Conservation (phyloP, 371 early-diverging fungal species). For the Syncephalastrum sp. region DNA sequence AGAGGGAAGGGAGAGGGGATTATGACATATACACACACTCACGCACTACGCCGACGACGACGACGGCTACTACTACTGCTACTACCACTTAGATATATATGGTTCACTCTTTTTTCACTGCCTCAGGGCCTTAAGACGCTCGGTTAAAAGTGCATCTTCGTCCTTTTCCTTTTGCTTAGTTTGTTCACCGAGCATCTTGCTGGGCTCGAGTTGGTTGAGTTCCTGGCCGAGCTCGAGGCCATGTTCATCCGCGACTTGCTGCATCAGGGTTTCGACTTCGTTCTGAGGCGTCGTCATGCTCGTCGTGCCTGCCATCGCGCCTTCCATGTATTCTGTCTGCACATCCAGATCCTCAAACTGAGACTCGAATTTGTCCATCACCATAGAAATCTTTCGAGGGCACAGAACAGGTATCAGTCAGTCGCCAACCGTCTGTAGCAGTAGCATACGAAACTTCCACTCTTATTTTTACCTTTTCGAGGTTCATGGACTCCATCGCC, state of each 20-base stretch:
- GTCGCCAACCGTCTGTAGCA: neutral
- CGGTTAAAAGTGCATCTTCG: conserved; percentile 32
- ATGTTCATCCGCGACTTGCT: conserved; percentile 92
- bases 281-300: conserved; percentile 86
- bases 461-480: conserved; percentile 69
- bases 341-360: conserved; percentile 95
- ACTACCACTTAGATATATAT: no score
- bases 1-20: neutral
- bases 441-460: no score
- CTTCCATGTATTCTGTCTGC: conserved; percentile 91
- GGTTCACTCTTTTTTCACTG: conserved; percentile 12
- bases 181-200: conserved; percentile 22
- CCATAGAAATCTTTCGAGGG: conserved; percentile 68
- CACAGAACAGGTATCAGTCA: neutral
- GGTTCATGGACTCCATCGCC: conserved; percentile 90
- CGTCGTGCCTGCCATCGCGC: conserved; percentile 84
- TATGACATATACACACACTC: no score
- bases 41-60: no score
- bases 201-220: conserved; percentile 51
- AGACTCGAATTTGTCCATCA: conserved; percentile 94
- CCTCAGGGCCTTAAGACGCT: conserved; percentile 31
- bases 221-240: conserved; percentile 80
- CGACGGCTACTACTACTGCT: no score
- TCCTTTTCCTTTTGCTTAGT: conserved; percentile 31
- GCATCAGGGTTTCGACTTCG: conserved; percentile 91